These are phyloP conservation scores for Exophiala sp. DNA, from an alignment of 2,329 filamentous ascomycete species.

Conservation along the genomic window DNA sequence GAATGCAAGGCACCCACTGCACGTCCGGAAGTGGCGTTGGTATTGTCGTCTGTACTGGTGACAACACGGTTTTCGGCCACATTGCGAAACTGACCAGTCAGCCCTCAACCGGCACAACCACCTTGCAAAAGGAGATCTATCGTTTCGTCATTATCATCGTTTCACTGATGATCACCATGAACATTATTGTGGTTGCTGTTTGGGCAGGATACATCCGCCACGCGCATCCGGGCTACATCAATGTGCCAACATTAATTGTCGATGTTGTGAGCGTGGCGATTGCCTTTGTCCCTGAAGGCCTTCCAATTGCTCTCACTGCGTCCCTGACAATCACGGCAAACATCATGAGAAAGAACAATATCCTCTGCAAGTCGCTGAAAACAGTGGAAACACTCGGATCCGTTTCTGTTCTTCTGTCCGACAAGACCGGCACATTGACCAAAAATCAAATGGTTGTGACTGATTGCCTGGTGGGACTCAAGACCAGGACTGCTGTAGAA, in stretches of 20 bases:
- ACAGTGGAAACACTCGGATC: constrained; percentile 73
- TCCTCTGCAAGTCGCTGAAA: constrained; percentile 75
- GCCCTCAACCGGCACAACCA: constrained; percentile 64
- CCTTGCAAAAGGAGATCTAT: constrained; percentile 68
- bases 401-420: constrained; percentile 70
- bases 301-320: constrained; percentile 66
- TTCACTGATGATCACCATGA: constrained; percentile 52
- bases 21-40: constrained; percentile 65
- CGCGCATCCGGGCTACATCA: constrained; percentile 67
- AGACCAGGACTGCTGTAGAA: constrained; percentile 50
- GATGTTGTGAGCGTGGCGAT: constrained; percentile 69
- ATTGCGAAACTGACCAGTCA: constrained; percentile 70
- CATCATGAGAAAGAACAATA: constrained; percentile 71
- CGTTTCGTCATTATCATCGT: constrained; percentile 71
- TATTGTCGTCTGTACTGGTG: constrained; percentile 67
- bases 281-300: constrained; percentile 71
- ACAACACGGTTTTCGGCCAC: constrained; percentile 70
- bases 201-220: constrained; percentile 70
- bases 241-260: constrained; percentile 68
- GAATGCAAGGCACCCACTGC: constrained; percentile 76
- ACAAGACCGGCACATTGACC: constrained; percentile 64
- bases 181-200: constrained; percentile 58
- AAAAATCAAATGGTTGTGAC: constrained; percentile 70
- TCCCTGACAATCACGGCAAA: constrained; percentile 73
- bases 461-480: constrained; percentile 60